phyloP scores from a whole-genome alignment of 1,284 basidiomycete species.

The Heterobasidion occidentale region DNA sequence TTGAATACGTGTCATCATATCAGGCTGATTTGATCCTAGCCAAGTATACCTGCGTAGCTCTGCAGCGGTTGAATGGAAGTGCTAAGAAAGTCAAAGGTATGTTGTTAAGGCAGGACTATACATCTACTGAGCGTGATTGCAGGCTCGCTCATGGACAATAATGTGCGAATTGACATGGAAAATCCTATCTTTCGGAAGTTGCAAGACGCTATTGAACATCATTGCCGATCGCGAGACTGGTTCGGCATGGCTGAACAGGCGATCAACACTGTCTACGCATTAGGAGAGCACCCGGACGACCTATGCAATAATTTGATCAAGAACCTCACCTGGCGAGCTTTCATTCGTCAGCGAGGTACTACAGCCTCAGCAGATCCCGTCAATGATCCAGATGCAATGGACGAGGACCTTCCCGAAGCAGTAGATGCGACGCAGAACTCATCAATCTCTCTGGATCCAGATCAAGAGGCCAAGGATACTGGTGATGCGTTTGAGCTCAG shows the following conservation, averaged over 20 bases:
- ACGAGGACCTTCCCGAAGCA: constrained; percentile 32
- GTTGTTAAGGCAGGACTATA: constrained; percentile 4
- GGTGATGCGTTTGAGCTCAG: constrained; percentile 83
- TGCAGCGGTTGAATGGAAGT: constrained; percentile 89
- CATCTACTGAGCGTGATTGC: constrained; percentile 1
- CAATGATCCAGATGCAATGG: constrained; percentile 43
- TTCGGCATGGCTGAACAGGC: constrained; percentile 95
- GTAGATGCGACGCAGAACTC: constrained; percentile 7
- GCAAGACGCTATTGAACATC: constrained; percentile 69
- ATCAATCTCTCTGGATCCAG: constrained; percentile 1
- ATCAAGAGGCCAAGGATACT: constrained; percentile 39
- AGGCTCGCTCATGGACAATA: constrained; percentile 87
- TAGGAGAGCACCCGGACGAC: constrained; percentile 90
- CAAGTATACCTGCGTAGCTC: constrained; percentile 88
- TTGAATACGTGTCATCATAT: background rate
- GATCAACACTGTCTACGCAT: constrained; percentile 91
- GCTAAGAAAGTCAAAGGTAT: constrained; percentile 95
- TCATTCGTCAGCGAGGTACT: constrained; percentile 27
- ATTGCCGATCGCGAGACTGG: constrained; percentile 85
- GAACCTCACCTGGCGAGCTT: constrained; percentile 70
- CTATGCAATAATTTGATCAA: constrained; percentile 82
- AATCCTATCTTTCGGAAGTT: constrained; percentile 82
- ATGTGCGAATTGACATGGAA: constrained; percentile 83
- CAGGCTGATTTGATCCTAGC: constrained; percentile 86
- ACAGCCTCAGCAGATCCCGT: background rate